A percentile compares a stretch with the other conserved stretches of the same genome.
phyloP scores from a whole-genome alignment of 1,284 basidiomycete genomes.

The Psilocybe mexicana region DNA sequence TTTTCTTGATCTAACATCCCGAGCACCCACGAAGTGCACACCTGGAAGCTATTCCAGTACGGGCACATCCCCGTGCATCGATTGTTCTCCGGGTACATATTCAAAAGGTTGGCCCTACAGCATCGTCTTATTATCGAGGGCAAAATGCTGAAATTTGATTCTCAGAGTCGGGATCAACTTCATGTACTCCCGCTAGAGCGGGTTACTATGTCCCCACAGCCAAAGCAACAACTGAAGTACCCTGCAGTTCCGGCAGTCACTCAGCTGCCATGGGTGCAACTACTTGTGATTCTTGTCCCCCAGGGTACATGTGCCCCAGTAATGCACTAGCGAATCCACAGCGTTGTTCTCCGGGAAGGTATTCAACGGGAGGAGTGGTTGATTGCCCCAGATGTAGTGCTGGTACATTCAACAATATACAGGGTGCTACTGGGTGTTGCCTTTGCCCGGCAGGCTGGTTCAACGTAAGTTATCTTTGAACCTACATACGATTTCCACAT shows the following conservation, averaged over 20 bases:
- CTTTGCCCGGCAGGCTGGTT: slow-evolving; percentile 24
- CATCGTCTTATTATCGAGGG: neutral
- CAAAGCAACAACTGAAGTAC: slow-evolving; percentile 20
- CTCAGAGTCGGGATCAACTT: slow-evolving; percentile 13
- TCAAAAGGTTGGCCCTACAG: neutral
- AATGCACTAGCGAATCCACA: slow-evolving; percentile 20
- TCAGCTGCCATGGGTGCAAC: slow-evolving; percentile 13
- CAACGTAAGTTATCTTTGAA: slow-evolving; percentile 15
- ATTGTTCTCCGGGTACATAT: neutral
- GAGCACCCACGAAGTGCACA: neutral
- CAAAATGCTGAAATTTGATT: neutral
- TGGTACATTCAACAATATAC: slow-evolving; percentile 24
- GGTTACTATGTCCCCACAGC: slow-evolving; percentile 20
- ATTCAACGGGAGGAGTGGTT: slow-evolving; percentile 22
- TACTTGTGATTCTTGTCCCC: slow-evolving; percentile 19
- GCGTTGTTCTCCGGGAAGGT: slow-evolving; percentile 24
- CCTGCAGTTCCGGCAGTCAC: slow-evolving; percentile 21
- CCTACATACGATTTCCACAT: neutral
- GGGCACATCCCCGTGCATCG: neutral
- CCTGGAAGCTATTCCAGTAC: slow-evolving; percentile 9
- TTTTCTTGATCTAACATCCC: neutral
- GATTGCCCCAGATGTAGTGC: slow-evolving; percentile 21
- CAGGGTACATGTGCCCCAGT: slow-evolving; percentile 23
- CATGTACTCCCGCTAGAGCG: slow-evolving; percentile 16
- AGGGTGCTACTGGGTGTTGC: slow-evolving; percentile 23